These are phyloP conservation scores for Phytopythium vexans DNA, from an alignment of 352 stramenopile species.

Conservation along the genomic window DNA sequence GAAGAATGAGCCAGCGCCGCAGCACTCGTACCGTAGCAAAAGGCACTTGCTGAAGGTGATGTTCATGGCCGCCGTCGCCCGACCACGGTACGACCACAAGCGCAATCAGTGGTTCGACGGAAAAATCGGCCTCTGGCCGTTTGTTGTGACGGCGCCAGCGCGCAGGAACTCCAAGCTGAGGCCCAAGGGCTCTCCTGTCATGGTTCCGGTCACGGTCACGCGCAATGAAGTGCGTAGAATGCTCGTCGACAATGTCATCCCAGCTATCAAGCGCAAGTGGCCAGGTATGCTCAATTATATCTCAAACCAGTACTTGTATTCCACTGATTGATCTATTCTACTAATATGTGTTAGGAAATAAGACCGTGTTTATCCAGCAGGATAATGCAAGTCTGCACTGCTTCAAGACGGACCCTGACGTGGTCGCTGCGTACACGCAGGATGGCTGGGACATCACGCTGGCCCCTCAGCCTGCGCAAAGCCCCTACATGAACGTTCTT, in stretches of 20 bases:
- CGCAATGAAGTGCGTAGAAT: background rate
- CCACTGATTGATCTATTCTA: background rate
- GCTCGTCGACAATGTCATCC: constrained; percentile 7
- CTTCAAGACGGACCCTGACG: background rate
- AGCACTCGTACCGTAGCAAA: constrained; percentile 8
- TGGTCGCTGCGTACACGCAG: background rate
- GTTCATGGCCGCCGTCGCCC: constrained; percentile 11
- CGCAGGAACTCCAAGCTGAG: background rate
- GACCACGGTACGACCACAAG: constrained; percentile 6
- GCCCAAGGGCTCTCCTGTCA: background rate
- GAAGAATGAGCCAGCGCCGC: constrained; percentile 6
- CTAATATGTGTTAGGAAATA: background rate
- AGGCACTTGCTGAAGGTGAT: constrained; percentile 12
- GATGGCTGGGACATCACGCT: constrained; percentile 5
- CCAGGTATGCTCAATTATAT: background rate
- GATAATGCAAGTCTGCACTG: constrained; percentile 3
- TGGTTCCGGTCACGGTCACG: constrained; percentile 1
- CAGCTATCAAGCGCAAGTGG: constrained; percentile 2
- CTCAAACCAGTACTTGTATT: no score
- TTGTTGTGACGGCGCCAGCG: background rate
- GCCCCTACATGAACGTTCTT: constrained; percentile 18
- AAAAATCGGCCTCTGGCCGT: constrained; percentile 14
- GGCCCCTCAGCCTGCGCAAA: constrained; percentile 11
- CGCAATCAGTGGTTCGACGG: constrained; percentile 11
- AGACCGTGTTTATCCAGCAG: constrained; percentile 1